These are phyloP conservation scores for Xylaria flabelliformis DNA, from an alignment of 495 filamentous ascomycete genomes.

Conservation along the genomic window DNA sequence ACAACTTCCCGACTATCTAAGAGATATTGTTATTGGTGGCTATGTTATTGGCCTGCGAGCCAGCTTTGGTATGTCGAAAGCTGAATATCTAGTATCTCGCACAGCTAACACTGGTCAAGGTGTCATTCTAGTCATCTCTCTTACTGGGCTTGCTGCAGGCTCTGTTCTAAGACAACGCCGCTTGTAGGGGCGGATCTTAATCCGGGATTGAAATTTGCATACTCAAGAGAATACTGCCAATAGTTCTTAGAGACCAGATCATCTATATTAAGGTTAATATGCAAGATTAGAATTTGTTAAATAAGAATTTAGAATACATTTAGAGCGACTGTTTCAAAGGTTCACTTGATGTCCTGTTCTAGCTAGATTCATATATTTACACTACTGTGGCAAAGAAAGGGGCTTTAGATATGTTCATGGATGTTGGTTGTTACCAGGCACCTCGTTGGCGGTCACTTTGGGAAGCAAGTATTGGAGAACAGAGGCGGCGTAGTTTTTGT, in stretches of 20 bases:
- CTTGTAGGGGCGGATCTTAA: neutral
- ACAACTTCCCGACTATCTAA: conserved; percentile 44
- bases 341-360: too few species aligned
- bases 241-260: neutral
- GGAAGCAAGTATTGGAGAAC: too few species aligned
- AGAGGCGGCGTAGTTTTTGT: too few species aligned
- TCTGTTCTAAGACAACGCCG: conserved; percentile 12
- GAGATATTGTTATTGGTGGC: conserved; percentile 36
- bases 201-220: neutral
- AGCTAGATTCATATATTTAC: too few species aligned
- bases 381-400: too few species aligned
- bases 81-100: neutral
- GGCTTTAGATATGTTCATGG: too few species aligned
- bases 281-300: too few species aligned
- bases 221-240: neutral
- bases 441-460: too few species aligned
- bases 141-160: conserved; percentile 14
- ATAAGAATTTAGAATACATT: too few species aligned
- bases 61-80: conserved; percentile 30
- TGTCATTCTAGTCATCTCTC: conserved; percentile 19
- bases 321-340: too few species aligned
- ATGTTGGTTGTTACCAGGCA: too few species aligned
- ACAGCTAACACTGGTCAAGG: conserved; percentile 6
- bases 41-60: conserved; percentile 46
- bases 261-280: neutral